A percentile compares a stretch with the other conserved stretches of the same genome.
Evolutionary conservation across 225 moss, liverwort and hornwort species (phyloP).

Genomic region (Ulota crispa): DNA sequence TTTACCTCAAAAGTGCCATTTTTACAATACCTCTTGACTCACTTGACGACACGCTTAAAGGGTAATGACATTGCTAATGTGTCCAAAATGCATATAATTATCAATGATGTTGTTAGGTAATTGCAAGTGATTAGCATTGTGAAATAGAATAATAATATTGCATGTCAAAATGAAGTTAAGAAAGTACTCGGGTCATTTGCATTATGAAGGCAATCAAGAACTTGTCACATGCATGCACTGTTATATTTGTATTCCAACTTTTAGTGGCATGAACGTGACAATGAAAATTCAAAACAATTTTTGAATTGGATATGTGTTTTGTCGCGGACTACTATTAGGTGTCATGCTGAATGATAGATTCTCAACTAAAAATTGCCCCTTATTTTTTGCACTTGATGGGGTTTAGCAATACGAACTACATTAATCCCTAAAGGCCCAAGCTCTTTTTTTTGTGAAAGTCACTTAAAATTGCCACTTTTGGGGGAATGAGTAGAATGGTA

Average conservation of each 20-base stretch:
- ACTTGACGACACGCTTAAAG: too few species aligned
- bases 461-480: too few species aligned
- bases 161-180: too few species aligned
- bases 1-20: too few species aligned
- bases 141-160: background rate
- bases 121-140: background rate
- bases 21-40: too few species aligned
- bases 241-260: too few species aligned
- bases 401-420: background rate
- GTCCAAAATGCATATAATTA: background rate
- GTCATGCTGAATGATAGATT: too few species aligned
- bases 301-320: background rate
- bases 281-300: background rate
- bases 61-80: background rate
- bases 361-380: fast-evolving
- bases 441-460: too few species aligned
- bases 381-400: background rate
- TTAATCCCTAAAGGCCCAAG: too few species aligned
- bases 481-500: too few species aligned
- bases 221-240: background rate
- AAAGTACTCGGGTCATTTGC: background rate
- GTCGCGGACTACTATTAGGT: background rate
- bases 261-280: too few species aligned
- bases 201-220: background rate
- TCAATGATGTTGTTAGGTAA: background rate